These are phyloP conservation scores for Rhypophila decipiens DNA, from an alignment of 495 filamentous ascomycete species.

Conservation along the genomic window DNA sequence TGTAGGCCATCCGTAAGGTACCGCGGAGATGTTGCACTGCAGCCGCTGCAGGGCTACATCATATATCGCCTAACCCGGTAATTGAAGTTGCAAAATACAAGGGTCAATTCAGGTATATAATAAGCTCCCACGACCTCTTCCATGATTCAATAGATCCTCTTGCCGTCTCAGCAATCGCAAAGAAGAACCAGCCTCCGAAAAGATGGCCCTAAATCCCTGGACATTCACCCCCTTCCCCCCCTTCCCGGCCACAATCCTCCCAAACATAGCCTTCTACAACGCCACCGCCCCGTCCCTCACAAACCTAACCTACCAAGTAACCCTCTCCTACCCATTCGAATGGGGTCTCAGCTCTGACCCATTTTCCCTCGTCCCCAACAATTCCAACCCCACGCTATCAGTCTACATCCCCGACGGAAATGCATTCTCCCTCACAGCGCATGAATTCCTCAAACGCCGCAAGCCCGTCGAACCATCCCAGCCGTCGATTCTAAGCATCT, in stretches of 20 bases:
- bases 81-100: too few relatives aligned
- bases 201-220: too few relatives aligned
- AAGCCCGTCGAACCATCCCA: slow-evolving; percentile 12
- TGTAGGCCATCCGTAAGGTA: too few relatives aligned
- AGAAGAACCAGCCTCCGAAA: too few relatives aligned
- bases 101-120: too few relatives aligned
- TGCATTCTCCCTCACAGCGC: slow-evolving; percentile 12
- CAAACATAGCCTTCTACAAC: slow-evolving; percentile 18
- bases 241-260: slow-evolving; percentile 15
- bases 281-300: slow-evolving; percentile 5
- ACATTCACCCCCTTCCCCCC: neutral
- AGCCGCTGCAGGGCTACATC: too few relatives aligned
- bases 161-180: too few relatives aligned
- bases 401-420: slow-evolving; percentile 15
- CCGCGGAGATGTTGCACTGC: too few relatives aligned
- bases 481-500: slow-evolving; percentile 10
- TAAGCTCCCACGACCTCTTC: too few relatives aligned
- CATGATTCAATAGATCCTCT: too few relatives aligned
- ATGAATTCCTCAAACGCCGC: slow-evolving; percentile 13
- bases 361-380: neutral
- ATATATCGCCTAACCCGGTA: too few relatives aligned
- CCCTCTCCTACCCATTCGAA: neutral
- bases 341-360: neutral
- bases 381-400: neutral
- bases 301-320: slow-evolving; percentile 3